A percentile compares a stretch with the other conserved stretches of the same genome.
Conservation (phyloP, 345 rosid species). For the Brassica napus region DNA sequence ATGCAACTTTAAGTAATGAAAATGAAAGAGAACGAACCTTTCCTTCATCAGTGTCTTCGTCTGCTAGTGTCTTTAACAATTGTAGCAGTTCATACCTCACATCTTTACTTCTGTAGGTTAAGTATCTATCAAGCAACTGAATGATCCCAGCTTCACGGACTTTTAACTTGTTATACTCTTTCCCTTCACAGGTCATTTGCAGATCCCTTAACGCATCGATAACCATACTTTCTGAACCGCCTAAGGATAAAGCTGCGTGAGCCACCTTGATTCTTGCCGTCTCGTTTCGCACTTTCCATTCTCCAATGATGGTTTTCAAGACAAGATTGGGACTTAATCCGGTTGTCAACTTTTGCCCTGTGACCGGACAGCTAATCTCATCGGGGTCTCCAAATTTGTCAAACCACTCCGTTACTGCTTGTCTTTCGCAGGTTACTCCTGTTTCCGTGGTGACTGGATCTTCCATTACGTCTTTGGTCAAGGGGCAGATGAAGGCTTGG, state of each 20-base stretch:
- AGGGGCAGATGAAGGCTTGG: constrained; percentile 75
- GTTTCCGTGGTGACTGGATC: constrained; percentile 84
- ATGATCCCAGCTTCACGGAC: constrained; percentile 57
- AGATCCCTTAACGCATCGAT: constrained; percentile 68
- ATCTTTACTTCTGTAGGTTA: constrained; percentile 51
- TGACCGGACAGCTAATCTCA: constrained; percentile 60
- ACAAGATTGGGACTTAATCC: constrained; percentile 53
- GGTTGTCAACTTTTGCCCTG: constrained; percentile 50
- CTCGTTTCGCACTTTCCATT: constrained; percentile 84
- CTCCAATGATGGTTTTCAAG: constrained; percentile 68
- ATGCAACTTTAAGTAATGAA: not conserved
- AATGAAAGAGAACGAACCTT: constrained; percentile 55
- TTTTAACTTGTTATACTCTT: constrained; percentile 48
- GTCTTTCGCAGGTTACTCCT: constrained; percentile 77
- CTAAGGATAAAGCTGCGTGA: constrained; percentile 67
- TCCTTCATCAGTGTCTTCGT: constrained; percentile 48
- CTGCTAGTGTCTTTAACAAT: constrained; percentile 51
- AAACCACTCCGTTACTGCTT: constrained; percentile 69
- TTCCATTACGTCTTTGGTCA: constrained; percentile 78
- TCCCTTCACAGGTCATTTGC: constrained; percentile 61
- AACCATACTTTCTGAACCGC: constrained; percentile 67
- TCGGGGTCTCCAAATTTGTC: constrained; percentile 42
- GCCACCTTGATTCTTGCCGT: constrained; percentile 64
- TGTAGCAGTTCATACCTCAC: constrained; percentile 64
- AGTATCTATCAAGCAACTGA: constrained; percentile 57